Percentiles rank a stretch among this genome's conserved stretches.
These are phyloP conservation scores for Diplogelasinospora grovesii DNA, from an alignment of 495 filamentous ascomycete species.

Conservation along the genomic window DNA sequence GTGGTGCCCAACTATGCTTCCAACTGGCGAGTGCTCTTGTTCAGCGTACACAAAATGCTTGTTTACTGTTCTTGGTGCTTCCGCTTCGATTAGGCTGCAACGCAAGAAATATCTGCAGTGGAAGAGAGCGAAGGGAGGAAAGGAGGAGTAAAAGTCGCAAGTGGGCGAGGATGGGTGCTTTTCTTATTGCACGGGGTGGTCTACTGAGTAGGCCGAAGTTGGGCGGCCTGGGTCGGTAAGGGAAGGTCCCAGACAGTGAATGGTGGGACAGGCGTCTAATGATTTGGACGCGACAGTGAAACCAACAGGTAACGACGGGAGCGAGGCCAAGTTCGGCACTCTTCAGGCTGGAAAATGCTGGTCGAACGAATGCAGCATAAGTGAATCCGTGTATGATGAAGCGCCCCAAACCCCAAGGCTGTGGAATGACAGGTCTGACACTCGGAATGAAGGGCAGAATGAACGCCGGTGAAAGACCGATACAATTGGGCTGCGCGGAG, in stretches of 20 bases:
- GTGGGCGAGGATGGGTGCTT: conserved; percentile 18
- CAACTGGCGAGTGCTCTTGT: conserved; percentile 4
- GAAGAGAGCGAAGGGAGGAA: conserved; percentile 8
- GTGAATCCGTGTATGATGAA: conserved; percentile 13
- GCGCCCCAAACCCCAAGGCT: conserved; percentile 13
- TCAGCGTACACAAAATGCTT: conserved; percentile 7
- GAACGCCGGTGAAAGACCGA: conserved; percentile 24
- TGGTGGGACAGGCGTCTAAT: background rate
- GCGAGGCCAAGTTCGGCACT: background rate
- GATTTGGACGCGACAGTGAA: background rate
- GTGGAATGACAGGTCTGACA: conserved; percentile 20
- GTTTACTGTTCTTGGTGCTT: conserved; percentile 8
- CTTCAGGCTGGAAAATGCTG: background rate
- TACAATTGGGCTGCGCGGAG: conserved; percentile 13
- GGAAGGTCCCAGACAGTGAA: conserved; percentile 2
- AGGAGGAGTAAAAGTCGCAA: conserved; percentile 10
- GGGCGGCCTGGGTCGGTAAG: conserved; percentile 17
- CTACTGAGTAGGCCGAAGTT: conserved; percentile 18
- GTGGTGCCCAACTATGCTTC: conserved; percentile 7
- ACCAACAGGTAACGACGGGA: background rate
- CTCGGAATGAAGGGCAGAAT: conserved; percentile 14
- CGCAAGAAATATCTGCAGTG: conserved; percentile 4
- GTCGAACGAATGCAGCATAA: conserved; percentile 7
- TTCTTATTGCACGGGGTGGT: conserved; percentile 26
- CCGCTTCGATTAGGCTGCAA: conserved; percentile 8